Percentiles rank a stretch among this genome's conserved stretches.
Conservation (phyloP, 306 rosid species). For the Mimosa pudica region DNA sequence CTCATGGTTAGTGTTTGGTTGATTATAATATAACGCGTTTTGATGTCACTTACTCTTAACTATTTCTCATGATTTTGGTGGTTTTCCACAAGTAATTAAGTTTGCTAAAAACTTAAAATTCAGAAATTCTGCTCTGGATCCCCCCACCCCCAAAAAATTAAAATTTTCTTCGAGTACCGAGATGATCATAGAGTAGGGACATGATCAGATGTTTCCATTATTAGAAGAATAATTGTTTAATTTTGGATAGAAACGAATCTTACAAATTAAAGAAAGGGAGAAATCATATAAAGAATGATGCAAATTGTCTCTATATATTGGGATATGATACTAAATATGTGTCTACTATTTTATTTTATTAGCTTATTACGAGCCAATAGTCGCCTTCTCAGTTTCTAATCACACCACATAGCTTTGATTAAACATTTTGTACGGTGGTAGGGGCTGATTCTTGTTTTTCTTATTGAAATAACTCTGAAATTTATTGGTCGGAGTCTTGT, state of each 20-base stretch:
- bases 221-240: background rate
- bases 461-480: too few species aligned
- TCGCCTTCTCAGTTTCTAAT: too few species aligned
- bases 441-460: too few species aligned
- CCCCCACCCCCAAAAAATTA: background rate
- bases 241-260: background rate
- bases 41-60: background rate
- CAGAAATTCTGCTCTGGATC: background rate
- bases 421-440: too few species aligned
- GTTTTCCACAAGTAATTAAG: background rate
- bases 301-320: background rate
- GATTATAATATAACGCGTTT: background rate
- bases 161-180: background rate
- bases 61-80: background rate
- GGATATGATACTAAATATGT: background rate
- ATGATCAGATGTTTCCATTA: background rate
- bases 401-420: too few species aligned
- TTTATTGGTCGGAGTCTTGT: too few species aligned
- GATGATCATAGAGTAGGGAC: background rate
- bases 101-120: background rate
- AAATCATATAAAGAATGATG: background rate
- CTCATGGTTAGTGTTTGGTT: background rate
- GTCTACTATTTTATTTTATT: too few species aligned
- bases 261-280: background rate
- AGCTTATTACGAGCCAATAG: too few species aligned